Evolutionary conservation across 768 basidiomycete species (phyloP), one percentile per base, ranked within the genome.

Genomic region (Tephrocybe sp.): DNA sequence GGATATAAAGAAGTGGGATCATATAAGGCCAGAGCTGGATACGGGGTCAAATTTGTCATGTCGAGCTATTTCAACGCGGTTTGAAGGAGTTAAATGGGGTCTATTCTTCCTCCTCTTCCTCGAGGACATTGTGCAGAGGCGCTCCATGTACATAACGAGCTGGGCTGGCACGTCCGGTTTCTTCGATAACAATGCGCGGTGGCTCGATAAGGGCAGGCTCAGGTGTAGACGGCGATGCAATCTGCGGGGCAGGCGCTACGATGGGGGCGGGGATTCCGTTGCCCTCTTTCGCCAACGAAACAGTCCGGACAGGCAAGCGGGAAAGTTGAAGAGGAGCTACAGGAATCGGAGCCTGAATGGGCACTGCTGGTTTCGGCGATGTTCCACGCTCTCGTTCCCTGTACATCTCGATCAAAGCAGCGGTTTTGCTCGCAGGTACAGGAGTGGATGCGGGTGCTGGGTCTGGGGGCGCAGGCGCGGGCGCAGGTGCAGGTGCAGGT

Each of bases 361-460:
- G 60, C 35, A 51, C 44, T 6, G 66, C 47, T 9, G 68, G 60
- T 13, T 68, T 64, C 3, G 64, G 54, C n/a, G 62, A 53, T 56
- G 68, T 48, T 47, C 73, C 78, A 58, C 77, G 80, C 72, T 83
- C 87, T 21, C 70, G 71, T 68, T 92, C 86, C 43, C 88, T 81
- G 58, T 90, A 92, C 87, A 92, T 87, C 64, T 91, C 88, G 57
- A 92, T 92, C 43, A 92, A 73, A 1, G 84, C 79, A 3, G 87
- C 83, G 1, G 89, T 89, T 69, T 84, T 87, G 70, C 82, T 83
- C 15, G 71, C 67, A 12, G 70, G 39, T 64, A 43, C 26, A 59
- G 57, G 18, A 41, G 27, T 15, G 42, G 51, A n/a, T n/a, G n/a
- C n/a, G n/a, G n/a, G n/a, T n/a, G n/a, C n/a, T n/a, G n/a, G n/a